Evolutionary conservation across 2,329 filamentous ascomycete genomes (phyloP), one percentile per base, ranked within the genome.

Genomic region (Neophaeococcomyces aloes): DNA sequence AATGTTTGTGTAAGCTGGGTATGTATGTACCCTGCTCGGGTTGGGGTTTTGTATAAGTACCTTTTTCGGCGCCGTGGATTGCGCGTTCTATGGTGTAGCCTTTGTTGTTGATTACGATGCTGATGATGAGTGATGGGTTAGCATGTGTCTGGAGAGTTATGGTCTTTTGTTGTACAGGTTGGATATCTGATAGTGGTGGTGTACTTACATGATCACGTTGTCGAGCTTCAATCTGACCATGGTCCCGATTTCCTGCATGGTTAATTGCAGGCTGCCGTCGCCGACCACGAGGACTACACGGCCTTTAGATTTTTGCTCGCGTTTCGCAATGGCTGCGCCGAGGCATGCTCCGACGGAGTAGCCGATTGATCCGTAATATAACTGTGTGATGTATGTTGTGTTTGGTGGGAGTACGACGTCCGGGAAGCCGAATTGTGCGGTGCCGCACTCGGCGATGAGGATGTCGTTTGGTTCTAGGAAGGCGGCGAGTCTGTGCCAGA

Each of bases 191-290:
- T n/a, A n/a, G n/a, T n/a, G n/a, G n/a, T n/a, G n/a, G n/a, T n/a
- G n/a, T n/a, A 27, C 23, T 27, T 27, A 27, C 27, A 55, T 44
- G 11, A 55, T 51, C 19, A 54, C 56, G 14, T 50, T 49, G 8
- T 49, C 56, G 44, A 56, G 45, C 1, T 50, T 49, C 19, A 56
- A 51, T 6, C 54, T 51, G 31, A 57, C 52, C 25, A 56, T 54
- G 13, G 51, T 54, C 17, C 52, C 52, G 14, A 56, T 53, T 44
- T 57, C 54, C 34, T 57, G 55, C 15, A 57, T 53, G 3, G 53
- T 57, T 53, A 57, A 54, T 27, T 57, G 55, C 29, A 57, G 45
- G 39, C 55, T 57, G 17, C 55, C 55, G 30, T 57, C 55, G n/a
- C 55, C 55, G 7, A 57, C 51, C 18, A 57, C 46, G 31, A 57